Base-by-base conservation (phyloP, 1,284 basidiomycete genomes). In the Exobasidium rhododendri region DNA sequence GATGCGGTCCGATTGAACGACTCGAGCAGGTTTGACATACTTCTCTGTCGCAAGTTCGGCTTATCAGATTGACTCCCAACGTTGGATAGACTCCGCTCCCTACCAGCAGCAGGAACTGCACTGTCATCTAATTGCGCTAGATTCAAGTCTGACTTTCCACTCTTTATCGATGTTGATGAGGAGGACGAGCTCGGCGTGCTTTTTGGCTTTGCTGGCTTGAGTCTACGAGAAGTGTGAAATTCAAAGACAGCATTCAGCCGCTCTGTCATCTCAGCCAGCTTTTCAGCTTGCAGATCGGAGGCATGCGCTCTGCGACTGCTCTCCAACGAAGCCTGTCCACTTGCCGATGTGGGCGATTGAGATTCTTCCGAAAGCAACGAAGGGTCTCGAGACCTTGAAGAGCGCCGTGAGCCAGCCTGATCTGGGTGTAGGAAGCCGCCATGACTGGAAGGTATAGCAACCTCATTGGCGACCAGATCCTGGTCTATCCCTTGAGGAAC, bases 181-280 rank as follows among this genome's bases (percentile, higher is more conserved):
- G 47, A 50, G 14, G 14, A 13, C 47, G 26, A 50, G 24, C 14
- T 24, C 28, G 47, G 28, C n/a, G 2, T 13, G 22, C 20, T 20
- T 13, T 26, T 28, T 50, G 4, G 22, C 26, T 50, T 28, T 13
- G 22, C 47, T 20, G 47, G 67, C 59, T 75, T 75, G 65, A 75
- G 65, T 5, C 74, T 56, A 28, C 66, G 66, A 32, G 66, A 61
- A 2, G 74, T 74, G 43, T 75, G 74, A 31, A 75, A 60, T 31
- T 71, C 68, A 57, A 75, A 74, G 32, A 74, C 73, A 29, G 66
- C 64, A 51, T 67, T 61, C 1, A 73, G 62, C 11, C 68, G 61
- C 22, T 67, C 61, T 5, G 71, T 64, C 53, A 71, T 63, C 26
- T 67, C 69, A 7, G 35, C 35, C 10, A 40, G 35, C 10, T 10